phyloP scores from a whole-genome alignment of 1,284 basidiomycete genomes.

The Paramarasmius palmivorus region DNA sequence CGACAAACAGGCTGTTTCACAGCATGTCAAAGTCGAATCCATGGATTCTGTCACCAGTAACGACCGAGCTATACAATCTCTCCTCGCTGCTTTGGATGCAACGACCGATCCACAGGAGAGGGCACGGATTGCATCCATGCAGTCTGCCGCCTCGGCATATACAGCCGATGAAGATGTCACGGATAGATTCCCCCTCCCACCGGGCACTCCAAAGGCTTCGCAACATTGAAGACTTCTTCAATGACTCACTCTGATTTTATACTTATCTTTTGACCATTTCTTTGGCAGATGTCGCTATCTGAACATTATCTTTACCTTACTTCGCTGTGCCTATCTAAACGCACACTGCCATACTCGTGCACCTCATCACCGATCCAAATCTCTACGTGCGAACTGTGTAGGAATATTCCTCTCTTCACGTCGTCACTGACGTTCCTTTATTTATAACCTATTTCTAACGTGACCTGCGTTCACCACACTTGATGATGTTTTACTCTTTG shows the following conservation, averaged over 20 bases:
- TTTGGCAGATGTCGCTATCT: too few relatives aligned
- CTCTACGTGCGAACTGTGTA: too few relatives aligned
- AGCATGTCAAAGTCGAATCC: conserved; percentile 26
- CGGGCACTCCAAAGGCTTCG: conserved; percentile 7
- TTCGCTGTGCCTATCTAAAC: too few relatives aligned
- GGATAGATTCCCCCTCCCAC: conserved; percentile 35
- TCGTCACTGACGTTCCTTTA: neutral
- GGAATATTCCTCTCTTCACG: too few relatives aligned
- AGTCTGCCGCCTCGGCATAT: conserved; percentile 35
- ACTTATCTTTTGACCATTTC: neutral
- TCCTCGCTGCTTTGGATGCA: conserved; percentile 62
- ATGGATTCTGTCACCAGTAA: conserved; percentile 36
- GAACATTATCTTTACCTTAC: too few relatives aligned
- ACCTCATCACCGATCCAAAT: too few relatives aligned
- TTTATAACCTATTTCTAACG: neutral
- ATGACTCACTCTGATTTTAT: neutral
- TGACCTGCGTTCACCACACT: neutral
- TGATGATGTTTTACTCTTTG: neutral
- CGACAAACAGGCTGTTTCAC: neutral
- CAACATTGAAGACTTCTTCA: neutral
- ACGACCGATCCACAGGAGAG: conserved; percentile 35
- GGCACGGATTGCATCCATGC: conserved; percentile 49
- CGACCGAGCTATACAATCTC: conserved; percentile 55
- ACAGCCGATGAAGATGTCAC: conserved; percentile 37
- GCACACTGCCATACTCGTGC: too few relatives aligned